Evolutionary conservation across 225 moss, liverwort and hornwort species (phyloP), one percentile per base, ranked within the genome.

Genomic region (Neckera pumila): DNA sequence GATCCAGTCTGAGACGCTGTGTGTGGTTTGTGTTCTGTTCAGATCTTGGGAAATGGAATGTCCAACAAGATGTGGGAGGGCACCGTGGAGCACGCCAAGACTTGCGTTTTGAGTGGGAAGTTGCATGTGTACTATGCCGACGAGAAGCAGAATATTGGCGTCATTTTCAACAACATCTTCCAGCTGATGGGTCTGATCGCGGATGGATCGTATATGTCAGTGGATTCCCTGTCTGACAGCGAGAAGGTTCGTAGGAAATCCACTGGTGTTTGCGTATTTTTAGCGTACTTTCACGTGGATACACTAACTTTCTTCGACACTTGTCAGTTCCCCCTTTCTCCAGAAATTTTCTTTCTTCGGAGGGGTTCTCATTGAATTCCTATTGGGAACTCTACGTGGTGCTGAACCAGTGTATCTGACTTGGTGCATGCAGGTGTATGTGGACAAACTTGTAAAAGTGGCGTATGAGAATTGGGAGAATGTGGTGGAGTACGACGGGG

Each of bases 381-480:
- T 27, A 38, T 11, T 42, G 27, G 9, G 38, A 33, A 4, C 6
- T 57, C 11, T 14, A 5, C 34, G 16, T 25, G 65, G 31, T 85
- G 73, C 78, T 88, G 82, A 85, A 36, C 11, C 62, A 12, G 47
- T 26, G 74, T 26, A 16, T 86, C 21, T 56, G 72, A 7, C 51
- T 83, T 45, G 82, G 45, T 36, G 30, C 42, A 2, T 43, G 2
- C 86, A 93, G 92, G 93, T 93, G 27, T 93, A 93, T 87, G 92
- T 94, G 85, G 94, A 94, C 89, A 94, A 94, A 36, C 91, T 94
- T 58, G 94, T 94, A 11, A 94, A 94, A 91, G 94, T 94, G 58
- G 94, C 94, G 5, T 94, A 94, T n/a, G 92, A 94, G 85, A 94
- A 92, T 42, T 94, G 94, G 94, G 94, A 94, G 92, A 94, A 94